Evolutionary conservation across 2,329 filamentous ascomycete species (phyloP).

Genomic region (Karstenula rhodostoma): DNA sequence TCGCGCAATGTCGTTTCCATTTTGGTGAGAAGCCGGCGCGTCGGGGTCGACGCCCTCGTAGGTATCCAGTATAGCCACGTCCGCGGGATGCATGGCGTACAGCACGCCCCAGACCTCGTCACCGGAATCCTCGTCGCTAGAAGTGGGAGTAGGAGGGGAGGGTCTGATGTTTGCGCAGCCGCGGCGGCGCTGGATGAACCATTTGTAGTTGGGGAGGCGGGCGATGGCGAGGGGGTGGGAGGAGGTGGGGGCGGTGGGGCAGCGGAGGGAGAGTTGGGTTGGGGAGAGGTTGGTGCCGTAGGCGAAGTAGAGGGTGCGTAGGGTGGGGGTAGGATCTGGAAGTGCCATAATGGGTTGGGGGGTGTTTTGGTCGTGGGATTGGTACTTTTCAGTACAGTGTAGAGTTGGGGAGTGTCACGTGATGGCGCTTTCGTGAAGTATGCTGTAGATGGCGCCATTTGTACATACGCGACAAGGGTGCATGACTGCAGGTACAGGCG

Average conservation of each 20-base stretch:
- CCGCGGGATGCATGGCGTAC: slow-evolving; percentile 9
- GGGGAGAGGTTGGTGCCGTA: slow-evolving; percentile 13
- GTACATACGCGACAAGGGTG: neutral
- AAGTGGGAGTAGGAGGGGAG: neutral
- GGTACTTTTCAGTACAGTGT: too few relatives aligned
- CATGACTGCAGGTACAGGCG: neutral
- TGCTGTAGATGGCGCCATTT: neutral
- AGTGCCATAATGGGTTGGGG: too few relatives aligned
- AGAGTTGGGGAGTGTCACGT: neutral
- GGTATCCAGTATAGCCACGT: slow-evolving; percentile 7
- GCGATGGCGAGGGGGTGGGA: slow-evolving; percentile 11
- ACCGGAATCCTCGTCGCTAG: neutral
- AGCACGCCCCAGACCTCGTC: slow-evolving; percentile 13
- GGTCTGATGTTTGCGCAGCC: slow-evolving; percentile 9
- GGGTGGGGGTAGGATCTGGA: neutral
- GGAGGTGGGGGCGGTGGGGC: neutral
- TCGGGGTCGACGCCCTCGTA: slow-evolving; percentile 11
- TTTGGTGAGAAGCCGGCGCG: neutral
- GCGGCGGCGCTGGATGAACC: slow-evolving; percentile 11
- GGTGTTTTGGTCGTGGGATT: neutral
- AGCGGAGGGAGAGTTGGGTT: slow-evolving; percentile 13
- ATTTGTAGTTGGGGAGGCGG: slow-evolving; percentile 7
- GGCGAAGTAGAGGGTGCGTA: slow-evolving; percentile 14
- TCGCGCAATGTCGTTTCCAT: neutral
- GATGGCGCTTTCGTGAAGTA: neutral